These are phyloP conservation scores for Dianthus caryophyllus DNA, from an alignment of 148 eudicot species.

Conservation along the genomic window DNA sequence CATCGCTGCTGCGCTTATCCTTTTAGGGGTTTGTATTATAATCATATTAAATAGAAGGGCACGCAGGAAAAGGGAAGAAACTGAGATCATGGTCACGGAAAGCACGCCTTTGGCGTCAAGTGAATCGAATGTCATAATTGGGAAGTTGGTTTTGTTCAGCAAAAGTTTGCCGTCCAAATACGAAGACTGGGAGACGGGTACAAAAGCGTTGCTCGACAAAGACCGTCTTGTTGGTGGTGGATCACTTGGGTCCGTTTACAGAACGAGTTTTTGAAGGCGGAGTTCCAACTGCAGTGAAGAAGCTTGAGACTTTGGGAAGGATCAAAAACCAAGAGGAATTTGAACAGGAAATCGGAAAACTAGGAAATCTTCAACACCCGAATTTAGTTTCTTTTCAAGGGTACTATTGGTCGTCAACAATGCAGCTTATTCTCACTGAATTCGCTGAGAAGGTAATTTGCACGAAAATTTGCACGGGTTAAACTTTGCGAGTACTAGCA, in stretches of 20 bases:
- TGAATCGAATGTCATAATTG: conserved; percentile 65
- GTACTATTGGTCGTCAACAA: conserved; percentile 78
- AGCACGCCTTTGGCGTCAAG: conserved; percentile 73
- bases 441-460: conserved; percentile 64
- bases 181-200: conserved; percentile 94
- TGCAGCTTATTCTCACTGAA: conserved; percentile 77
- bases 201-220: conserved; percentile 80
- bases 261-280: conserved; percentile 79
- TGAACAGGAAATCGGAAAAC: conserved; percentile 77
- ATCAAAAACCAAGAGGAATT: conserved; percentile 82
- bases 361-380: conserved; percentile 69
- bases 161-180: conserved; percentile 84
- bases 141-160: conserved; percentile 91
- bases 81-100: conserved; percentile 41
- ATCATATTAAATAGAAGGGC: conserved; percentile 71
- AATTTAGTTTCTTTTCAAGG: conserved; percentile 82
- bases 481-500: conserved; percentile 71
- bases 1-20: conserved; percentile 76
- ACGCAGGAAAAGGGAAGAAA: conserved; percentile 40
- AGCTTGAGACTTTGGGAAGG: conserved; percentile 74
- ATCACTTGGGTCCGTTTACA: conserved; percentile 72
- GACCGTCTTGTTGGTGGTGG: conserved; percentile 77
- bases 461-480: conserved; percentile 69
- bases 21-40: conserved; percentile 69
- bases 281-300: conserved; percentile 74